Evolutionary conservation across 208 protist species (phyloP), one percentile per base, ranked within the genome.

Genomic region (Leishmania tropica): DNA sequence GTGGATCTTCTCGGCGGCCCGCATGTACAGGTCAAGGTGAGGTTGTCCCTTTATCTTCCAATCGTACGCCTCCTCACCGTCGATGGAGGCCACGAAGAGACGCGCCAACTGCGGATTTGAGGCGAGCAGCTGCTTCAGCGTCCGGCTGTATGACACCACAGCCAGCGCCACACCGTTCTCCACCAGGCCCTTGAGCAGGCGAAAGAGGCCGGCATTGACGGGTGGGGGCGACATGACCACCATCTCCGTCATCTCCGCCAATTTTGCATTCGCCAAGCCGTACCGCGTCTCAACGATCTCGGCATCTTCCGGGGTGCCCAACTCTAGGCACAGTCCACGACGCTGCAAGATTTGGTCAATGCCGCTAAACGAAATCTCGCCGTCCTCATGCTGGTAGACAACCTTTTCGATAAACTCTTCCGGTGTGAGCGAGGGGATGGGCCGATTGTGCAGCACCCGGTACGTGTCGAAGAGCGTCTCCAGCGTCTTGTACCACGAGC

Each of bases 251-350:
- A 98, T 92, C 78, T 98, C 95, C 6, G 93, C 93, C 56, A 98
- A 76, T 79, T 98, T 98, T 37, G 93, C 92, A 81, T 98, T 98
- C 24, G 93, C 95, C 31, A 98, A 85, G 13, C 95, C 95, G 83
- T 96, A 95, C 35, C 92, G 91, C 40, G 95, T 98, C 86, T 97
- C 93, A 0, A 98, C 94, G 80, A 98, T 97, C 74, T 98, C 93
- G 7, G 94, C 94, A 75, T 98, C 95, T 70, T 95, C 90, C 6
- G 94, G 92, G 17, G 92, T 91, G 64, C 95, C 95, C 19, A 98
- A 87, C 67, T 95, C 93, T 19, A 97, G 81, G 75, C 93, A 83
- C 60, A 98, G 92, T 53, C 87, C 88, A 75, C 95, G 90, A 42
- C 83, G 74, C 37, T 90, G 85, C 47, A 98, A 81, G 45, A 98